Conservation (phyloP, 164 flowering plant genomes). For the Piper longum region DNA sequence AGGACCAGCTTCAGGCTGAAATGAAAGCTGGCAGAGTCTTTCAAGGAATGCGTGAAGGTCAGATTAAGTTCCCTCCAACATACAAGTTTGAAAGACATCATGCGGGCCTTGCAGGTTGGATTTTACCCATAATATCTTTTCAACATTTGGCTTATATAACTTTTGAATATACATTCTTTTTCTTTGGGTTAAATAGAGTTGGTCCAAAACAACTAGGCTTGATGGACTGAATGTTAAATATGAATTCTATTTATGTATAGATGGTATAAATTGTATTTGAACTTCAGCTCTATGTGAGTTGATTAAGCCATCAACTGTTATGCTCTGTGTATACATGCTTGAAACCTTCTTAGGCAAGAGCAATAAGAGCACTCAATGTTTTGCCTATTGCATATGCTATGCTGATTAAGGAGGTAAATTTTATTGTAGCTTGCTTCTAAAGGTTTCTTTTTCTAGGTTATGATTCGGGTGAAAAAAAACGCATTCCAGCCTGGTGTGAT, state of each 20-base stretch:
- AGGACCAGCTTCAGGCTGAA: slow-evolving; percentile 90
- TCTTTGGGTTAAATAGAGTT: too few relatives aligned
- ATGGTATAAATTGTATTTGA: background rate
- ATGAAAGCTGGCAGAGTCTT: slow-evolving; percentile 92
- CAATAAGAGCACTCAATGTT: too few relatives aligned
- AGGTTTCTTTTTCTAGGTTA: slow-evolving; percentile 43
- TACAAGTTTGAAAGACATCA: slow-evolving; percentile 83
- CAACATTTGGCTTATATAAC: background rate
- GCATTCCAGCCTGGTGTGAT: slow-evolving; percentile 99
- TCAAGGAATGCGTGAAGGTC: slow-evolving; percentile 94
- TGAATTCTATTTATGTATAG: too few relatives aligned
- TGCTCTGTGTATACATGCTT: background rate
- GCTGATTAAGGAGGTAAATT: background rate
- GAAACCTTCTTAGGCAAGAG: background rate
- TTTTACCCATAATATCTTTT: too few relatives aligned
- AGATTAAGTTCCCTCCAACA: slow-evolving; percentile 87
- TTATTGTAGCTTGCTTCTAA: background rate
- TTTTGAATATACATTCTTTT: background rate
- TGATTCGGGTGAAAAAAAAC: slow-evolving; percentile 98
- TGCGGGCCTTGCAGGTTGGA: slow-evolving; percentile 75
- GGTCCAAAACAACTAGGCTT: too few relatives aligned
- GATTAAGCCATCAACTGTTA: background rate
- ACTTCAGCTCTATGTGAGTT: too few relatives aligned
- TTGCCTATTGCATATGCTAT: too few relatives aligned
- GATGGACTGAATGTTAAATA: too few relatives aligned